Percentiles rank a stretch among this genome's conserved stretches.
Evolutionary conservation across 2,329 filamentous ascomycete species (phyloP).

Genomic region (Cytospora chrysosperma): DNA sequence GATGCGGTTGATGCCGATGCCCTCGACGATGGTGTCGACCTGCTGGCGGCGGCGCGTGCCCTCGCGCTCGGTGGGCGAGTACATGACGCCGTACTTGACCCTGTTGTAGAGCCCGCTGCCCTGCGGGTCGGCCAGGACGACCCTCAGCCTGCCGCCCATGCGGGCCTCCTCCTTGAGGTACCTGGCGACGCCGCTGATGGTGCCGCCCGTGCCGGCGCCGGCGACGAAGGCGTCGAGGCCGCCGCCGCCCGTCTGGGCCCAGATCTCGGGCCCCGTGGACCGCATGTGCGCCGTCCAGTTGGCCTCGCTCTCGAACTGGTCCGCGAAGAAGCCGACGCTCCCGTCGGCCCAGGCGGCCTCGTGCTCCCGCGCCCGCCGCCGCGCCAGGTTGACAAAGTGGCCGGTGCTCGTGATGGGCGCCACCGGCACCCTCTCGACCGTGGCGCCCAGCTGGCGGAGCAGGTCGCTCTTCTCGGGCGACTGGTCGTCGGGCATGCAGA

Average conservation of each 20-base stretch:
- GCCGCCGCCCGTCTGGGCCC: slow-evolving; percentile 68
- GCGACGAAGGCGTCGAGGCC: slow-evolving; percentile 90
- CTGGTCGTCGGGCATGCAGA: slow-evolving; percentile 96
- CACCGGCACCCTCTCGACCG: slow-evolving; percentile 86
- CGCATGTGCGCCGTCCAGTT: slow-evolving; percentile 85
- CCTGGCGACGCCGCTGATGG: slow-evolving; percentile 80
- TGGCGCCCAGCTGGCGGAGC: slow-evolving; percentile 83
- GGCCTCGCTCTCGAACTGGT: slow-evolving; percentile 90
- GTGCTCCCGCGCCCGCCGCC: slow-evolving; percentile 73
- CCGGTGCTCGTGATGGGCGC: slow-evolving; percentile 90
- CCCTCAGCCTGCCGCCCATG: slow-evolving; percentile 55
- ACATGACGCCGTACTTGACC: slow-evolving; percentile 93
- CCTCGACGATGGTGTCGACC: slow-evolving; percentile 94
- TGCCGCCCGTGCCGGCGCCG: slow-evolving; percentile 92
- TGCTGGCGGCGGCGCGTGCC: slow-evolving; percentile 86
- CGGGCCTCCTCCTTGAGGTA: slow-evolving; percentile 71
- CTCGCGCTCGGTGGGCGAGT: slow-evolving; percentile 82
- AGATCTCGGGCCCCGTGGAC: slow-evolving; percentile 88
- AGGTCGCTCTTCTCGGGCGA: slow-evolving; percentile 85
- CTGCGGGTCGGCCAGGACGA: slow-evolving; percentile 90
- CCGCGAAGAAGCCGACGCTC: slow-evolving; percentile 86
- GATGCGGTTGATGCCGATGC: slow-evolving; percentile 92
- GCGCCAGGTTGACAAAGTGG: slow-evolving; percentile 93
- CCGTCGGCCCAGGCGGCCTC: slow-evolving; percentile 54
- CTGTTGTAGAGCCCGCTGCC: slow-evolving; percentile 93